These are phyloP conservation scores for Pisolithus microcarpus DNA, from an alignment of 768 basidiomycete species.

Conservation along the genomic window DNA sequence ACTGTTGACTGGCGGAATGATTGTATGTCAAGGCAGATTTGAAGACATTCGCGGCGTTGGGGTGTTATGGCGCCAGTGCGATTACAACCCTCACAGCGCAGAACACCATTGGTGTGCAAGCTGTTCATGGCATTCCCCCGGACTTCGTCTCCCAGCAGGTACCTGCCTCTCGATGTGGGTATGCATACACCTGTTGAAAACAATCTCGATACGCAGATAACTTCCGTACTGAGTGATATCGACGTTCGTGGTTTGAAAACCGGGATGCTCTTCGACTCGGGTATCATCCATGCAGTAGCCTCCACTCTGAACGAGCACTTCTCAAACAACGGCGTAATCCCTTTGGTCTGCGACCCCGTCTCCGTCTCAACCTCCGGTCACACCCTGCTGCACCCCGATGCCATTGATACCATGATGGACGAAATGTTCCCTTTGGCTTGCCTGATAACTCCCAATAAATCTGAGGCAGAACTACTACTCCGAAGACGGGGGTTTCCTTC, in stretches of 20 bases:
- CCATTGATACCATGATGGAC: constrained; percentile 49
- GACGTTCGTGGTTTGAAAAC: constrained; percentile 73
- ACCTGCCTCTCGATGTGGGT: constrained; percentile 10
- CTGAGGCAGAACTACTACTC: constrained; percentile 69
- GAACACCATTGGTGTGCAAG: constrained; percentile 81
- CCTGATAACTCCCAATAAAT: constrained; percentile 79
- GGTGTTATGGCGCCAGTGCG: constrained; percentile 74
- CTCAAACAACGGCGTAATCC: constrained; percentile 28
- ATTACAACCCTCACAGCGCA: constrained; percentile 86
- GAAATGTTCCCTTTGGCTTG: constrained; percentile 67
- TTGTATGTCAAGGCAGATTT: constrained; percentile 63
- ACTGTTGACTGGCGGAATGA: neutral
- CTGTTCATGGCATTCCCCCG: constrained; percentile 58
- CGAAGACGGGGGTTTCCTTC: constrained; percentile 25
- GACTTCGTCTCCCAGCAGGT: constrained; percentile 74
- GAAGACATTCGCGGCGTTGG: constrained; percentile 72
- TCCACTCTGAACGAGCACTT: constrained; percentile 41
- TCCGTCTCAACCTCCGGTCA: constrained; percentile 89
- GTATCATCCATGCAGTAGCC: constrained; percentile 46
- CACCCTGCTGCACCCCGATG: constrained; percentile 59
- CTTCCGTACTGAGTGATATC: constrained; percentile 65
- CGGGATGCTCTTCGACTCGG: constrained; percentile 75
- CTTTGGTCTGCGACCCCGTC: constrained; percentile 82
- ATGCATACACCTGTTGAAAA: neutral
- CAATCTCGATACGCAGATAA: constrained; percentile 41